A percentile compares a stretch with the other conserved stretches of the same genome.
phyloP scores from a whole-genome alignment of 768 basidiomycete genomes.

The Mycena haematopus region DNA sequence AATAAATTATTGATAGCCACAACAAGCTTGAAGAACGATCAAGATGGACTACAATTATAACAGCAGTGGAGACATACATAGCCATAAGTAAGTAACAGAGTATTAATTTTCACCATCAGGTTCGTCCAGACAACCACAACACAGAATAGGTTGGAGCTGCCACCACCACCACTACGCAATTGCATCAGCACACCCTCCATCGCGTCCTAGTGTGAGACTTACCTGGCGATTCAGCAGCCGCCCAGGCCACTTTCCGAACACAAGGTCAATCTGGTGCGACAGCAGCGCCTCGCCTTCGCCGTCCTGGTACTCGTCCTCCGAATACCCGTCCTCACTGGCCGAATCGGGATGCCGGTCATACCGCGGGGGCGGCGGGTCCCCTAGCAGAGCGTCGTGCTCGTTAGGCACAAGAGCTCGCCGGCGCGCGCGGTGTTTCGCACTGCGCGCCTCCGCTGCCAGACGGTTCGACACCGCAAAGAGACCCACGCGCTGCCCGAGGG shows the following conservation, averaged over 20 bases:
- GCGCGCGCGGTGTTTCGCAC: constrained; percentile 29
- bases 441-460: constrained; percentile 25
- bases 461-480: constrained; percentile 41
- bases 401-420: constrained; percentile 28
- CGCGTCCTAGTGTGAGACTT: constrained; percentile 35
- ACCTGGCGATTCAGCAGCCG: constrained; percentile 76
- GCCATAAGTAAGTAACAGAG: not conserved
- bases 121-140: constrained; percentile 68
- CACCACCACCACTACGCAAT: constrained; percentile 82
- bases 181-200: constrained; percentile 3
- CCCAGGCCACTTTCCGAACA: constrained; percentile 72
- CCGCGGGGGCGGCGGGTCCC: constrained; percentile 27
- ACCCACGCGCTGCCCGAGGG: constrained; percentile 63
- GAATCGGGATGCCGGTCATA: no score
- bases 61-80: not conserved
- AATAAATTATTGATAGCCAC: no score
- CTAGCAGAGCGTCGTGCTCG: constrained; percentile 50
- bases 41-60: not conserved
- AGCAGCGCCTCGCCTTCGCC: constrained; percentile 42
- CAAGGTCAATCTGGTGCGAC: constrained; percentile 56
- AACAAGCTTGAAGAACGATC: no score
- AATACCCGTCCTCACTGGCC: constrained; percentile 25
- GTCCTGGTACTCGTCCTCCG: constrained; percentile 6
- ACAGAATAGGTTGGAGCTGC: constrained; percentile 68
- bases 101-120: constrained; percentile 48